Evolutionary conservation across 352 stramenopile species (phyloP).

Genomic region (Elongisporangium anandrum): DNA sequence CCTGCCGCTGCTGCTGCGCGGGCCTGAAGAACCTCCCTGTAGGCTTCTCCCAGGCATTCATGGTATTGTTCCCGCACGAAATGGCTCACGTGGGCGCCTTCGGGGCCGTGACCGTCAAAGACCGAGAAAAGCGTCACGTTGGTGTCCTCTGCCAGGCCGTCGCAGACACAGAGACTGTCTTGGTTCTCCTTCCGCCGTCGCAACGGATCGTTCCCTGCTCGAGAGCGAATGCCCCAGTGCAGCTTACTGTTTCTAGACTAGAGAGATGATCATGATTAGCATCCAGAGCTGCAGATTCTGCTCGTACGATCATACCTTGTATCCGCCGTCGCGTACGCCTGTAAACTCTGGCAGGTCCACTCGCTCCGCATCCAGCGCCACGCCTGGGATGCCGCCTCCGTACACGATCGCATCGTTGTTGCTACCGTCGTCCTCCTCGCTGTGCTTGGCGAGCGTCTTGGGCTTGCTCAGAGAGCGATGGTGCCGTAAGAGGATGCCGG

Average conservation of each 20-base stretch:
- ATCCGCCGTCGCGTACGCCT: conserved; percentile 38
- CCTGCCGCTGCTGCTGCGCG: not conserved
- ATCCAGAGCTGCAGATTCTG: not conserved
- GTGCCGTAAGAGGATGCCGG: conserved; percentile 4
- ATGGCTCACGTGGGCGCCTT: conserved; percentile 75
- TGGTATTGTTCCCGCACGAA: conserved; percentile 69
- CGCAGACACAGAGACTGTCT: conserved; percentile 63
- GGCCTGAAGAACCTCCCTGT: conserved; percentile 3
- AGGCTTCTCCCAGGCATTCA: conserved; percentile 37
- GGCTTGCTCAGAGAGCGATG: conserved; percentile 9
- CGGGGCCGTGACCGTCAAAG: conserved; percentile 70
- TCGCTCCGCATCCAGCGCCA: conserved; percentile 49
- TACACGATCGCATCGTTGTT: conserved; percentile 20
- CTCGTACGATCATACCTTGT: conserved; percentile 28
- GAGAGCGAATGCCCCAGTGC: conserved; percentile 46
- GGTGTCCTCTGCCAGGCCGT: conserved; percentile 38
- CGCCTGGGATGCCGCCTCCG: conserved; percentile 63
- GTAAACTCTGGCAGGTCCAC: conserved; percentile 68
- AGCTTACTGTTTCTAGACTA: conserved; percentile 37
- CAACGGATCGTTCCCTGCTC: conserved; percentile 69
- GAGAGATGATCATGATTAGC: not conserved
- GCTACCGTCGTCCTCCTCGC: not conserved
- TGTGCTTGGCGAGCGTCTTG: conserved; percentile 1
- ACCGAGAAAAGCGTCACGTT: conserved; percentile 63
- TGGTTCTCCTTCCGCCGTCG: conserved; percentile 84